phyloP scores from a whole-genome alignment of 768 basidiomycete species.

The Mycena vulgaris region DNA sequence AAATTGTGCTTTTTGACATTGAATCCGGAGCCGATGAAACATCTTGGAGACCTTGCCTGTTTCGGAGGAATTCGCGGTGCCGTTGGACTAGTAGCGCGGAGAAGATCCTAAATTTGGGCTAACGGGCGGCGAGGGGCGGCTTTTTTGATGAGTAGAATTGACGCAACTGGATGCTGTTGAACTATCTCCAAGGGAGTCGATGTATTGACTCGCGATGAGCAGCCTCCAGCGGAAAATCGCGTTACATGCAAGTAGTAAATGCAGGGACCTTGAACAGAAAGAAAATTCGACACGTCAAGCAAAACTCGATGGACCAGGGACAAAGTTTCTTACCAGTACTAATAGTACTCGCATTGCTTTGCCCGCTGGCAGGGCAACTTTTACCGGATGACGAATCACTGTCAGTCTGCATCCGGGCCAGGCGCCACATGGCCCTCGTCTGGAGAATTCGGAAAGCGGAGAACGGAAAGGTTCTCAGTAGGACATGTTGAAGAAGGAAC shows the following conservation, averaged over 20 bases:
- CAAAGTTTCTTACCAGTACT: background rate
- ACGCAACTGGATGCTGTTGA: background rate
- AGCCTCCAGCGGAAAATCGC: background rate
- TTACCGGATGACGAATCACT: no score
- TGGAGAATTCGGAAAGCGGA: no score
- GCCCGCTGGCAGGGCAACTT: no score
- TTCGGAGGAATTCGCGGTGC: conserved; percentile 6
- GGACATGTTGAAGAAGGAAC: no score
- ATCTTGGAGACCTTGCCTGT: conserved; percentile 21
- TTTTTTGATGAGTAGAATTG: conserved; percentile 19
- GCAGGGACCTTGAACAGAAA: background rate
- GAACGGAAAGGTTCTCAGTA: no score
- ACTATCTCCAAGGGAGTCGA: conserved; percentile 26
- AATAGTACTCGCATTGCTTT: conserved; percentile 6
- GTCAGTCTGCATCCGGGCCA: no score
- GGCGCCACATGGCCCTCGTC: no score
- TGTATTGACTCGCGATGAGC: background rate
- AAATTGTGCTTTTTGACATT: conserved; percentile 14
- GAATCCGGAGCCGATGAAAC: conserved; percentile 23
- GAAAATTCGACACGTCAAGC: conserved; percentile 19
- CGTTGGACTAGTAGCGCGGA: background rate
- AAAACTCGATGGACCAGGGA: background rate
- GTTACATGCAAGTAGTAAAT: background rate
- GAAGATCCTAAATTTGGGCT: conserved; percentile 24
- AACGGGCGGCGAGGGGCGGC: no score